Evolutionary conservation across 2,329 filamentous ascomycete species (phyloP), one percentile per base, ranked within the genome.

Genomic region (Ophiostoma pallidulum): DNA sequence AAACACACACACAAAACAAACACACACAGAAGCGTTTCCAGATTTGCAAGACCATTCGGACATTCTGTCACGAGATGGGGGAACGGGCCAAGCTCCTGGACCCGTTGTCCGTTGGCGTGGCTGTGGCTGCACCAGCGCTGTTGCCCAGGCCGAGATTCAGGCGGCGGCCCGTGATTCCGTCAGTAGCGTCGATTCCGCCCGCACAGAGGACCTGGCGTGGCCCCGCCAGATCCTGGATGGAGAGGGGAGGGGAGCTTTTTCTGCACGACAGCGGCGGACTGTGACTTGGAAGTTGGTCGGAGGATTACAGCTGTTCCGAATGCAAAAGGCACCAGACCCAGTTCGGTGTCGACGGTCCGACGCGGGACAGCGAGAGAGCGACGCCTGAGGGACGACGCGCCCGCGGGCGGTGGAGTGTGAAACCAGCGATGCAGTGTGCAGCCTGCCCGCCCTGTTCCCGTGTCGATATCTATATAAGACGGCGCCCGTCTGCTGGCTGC

Each of bases 321-420:
- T n/a, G 24, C 24, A 24, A 31, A 19, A 39, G 14, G 4, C 43
- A 38, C 33, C n/a, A 28, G 10, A 28, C 6, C 51, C 64, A n/a
- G 63, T 61, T 70, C 72, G 72, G 72, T 69, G 66, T 64, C 62
- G 63, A 73, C 72, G 72, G 69, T 73, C 72, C 72, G 72, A 68
- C 56, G 57, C 63, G 65, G 66, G 62, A 67, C 62, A 50, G 22
- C 26, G 32, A 16, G 8, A 47, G 28, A 33, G 40, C 8, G 33
- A n/a, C n/a, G n/a, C n/a, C n/a, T n/a, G n/a, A n/a, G n/a, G n/a
- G n/a, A n/a, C n/a, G n/a, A n/a, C n/a, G n/a, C n/a, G n/a, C n/a
- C n/a, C n/a, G n/a, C n/a, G n/a, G n/a, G n/a, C n/a, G n/a, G n/a
- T n/a, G n/a, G n/a, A 38, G 19, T 41, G 24, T 35, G 37, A 41